Evolutionary conservation across 108 stramenopile species (phyloP), one percentile per base, ranked within the genome.

Genomic region (Stephanodiscus triporus): DNA sequence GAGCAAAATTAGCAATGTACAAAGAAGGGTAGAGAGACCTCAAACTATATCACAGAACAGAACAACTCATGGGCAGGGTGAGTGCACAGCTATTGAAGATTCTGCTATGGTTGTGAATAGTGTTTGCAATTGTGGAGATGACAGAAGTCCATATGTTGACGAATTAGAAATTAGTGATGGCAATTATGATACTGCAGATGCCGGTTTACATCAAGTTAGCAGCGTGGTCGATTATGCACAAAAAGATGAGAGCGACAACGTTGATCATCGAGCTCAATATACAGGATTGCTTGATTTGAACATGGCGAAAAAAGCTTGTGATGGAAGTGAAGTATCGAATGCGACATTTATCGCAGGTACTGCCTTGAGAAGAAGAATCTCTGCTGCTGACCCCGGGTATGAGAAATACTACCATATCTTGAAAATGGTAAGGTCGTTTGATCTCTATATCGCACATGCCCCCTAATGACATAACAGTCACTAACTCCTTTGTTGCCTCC

Each of bases 401-500:
- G 65, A 66, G 29, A 14, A 49, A 47, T 45, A 66, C 30, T 45
- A 27, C 20, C 38, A 4, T n/a, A 38, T 13, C n/a, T 20, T 36
- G 45, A 47, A 76, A 59, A 84, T 89, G 76, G 77, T 78, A 78
- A 45, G 63, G 19, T 5, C 1, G n/a, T 30, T 4, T 74, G 29
- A 30, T 17, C 0, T 37, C 40, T 29, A 23, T 45, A 2, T 34
- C 16, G 26, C 11, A 40, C 40, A 11, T 9, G 40, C 1, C 4
- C 16, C 16, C 20, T 66, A 13, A 9, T 37, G 9, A 38, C 47
- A 23, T 36, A 16, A 48, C 26, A 6, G 16, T 63, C 55, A 17
- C 43, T 57, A 16, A 22, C 10, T 59, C 17, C 13, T 30, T 30
- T 34, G 4, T 9, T 74, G 0, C 26, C n/a, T 43, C 9, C 45